Conservation (phyloP, 345 rosid species). For the Brassica rapa region DNA sequence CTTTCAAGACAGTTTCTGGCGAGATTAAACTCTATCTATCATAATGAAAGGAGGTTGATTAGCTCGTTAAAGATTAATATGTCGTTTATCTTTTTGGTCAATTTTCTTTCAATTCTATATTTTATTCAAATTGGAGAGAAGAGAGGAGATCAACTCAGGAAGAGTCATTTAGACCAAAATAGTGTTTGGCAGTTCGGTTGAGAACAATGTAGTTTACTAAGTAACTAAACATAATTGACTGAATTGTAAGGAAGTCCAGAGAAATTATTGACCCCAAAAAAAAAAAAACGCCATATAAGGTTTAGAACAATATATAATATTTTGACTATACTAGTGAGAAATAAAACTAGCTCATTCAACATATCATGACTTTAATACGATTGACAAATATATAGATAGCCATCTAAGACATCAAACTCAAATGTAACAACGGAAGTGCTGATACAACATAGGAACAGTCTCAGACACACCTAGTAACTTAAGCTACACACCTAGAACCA, state of each 20-base stretch:
- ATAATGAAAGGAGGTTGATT: neutral
- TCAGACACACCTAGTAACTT: slow-evolving; percentile 20
- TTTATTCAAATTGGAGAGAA: neutral
- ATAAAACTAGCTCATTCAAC: neutral
- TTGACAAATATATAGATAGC: neutral
- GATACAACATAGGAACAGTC: slow-evolving; percentile 27
- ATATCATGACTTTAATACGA: neutral
- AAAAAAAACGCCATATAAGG: neutral
- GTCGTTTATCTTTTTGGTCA: neutral
- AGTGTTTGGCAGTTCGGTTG: neutral
- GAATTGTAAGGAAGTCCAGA: neutral
- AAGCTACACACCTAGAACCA: slow-evolving; percentile 16
- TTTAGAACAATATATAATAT: neutral
- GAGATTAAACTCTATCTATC: neutral
- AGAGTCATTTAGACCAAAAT: neutral
- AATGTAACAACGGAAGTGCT: slow-evolving; percentile 21
- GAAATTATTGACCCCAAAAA: neutral
- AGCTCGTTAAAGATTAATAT: neutral
- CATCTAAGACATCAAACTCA: slow-evolving; percentile 13
- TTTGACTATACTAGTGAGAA: neutral
- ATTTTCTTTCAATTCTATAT: neutral
- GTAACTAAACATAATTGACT: neutral
- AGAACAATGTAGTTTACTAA: neutral
- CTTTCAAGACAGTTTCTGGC: neutral
- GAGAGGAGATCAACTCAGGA: neutral